Evolutionary conservation across 1,139 yeast species (phyloP).

Genomic region (Geotrichum cucujoidarum): DNA sequence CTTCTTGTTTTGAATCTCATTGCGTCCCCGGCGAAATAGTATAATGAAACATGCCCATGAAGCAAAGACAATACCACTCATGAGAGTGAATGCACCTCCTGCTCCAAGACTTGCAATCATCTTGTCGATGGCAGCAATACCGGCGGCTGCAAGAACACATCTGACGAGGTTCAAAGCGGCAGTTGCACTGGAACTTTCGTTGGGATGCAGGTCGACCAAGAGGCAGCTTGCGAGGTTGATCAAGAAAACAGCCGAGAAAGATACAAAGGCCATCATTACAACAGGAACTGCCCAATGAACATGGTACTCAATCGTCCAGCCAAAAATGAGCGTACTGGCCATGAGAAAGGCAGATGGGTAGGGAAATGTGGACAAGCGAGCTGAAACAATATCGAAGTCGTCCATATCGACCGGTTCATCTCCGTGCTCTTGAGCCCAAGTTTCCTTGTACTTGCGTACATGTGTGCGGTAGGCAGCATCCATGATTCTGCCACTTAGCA

Average conservation of each 20-base stretch:
- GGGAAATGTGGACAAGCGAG: conserved; percentile 41
- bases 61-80: conserved; percentile 40
- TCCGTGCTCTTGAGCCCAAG: conserved; percentile 16
- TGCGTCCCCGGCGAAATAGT: not conserved
- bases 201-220: conserved; percentile 57
- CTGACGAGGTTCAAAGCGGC: conserved; percentile 57
- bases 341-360: conserved; percentile 35
- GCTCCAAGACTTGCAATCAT: conserved; percentile 51
- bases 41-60: conserved; percentile 7
- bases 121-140: conserved; percentile 54
- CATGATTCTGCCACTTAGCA: conserved; percentile 35
- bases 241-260: conserved; percentile 47
- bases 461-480: conserved; percentile 30
- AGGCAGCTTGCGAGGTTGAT: conserved; percentile 51
- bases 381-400: conserved; percentile 45
- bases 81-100: conserved; percentile 62
- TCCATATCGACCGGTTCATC: conserved; percentile 23
- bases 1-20: not conserved
- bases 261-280: conserved; percentile 45
- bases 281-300: conserved; percentile 53
- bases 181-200: conserved; percentile 55
- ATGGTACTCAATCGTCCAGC: conserved; percentile 59
- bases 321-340: conserved; percentile 49
- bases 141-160: conserved; percentile 56
- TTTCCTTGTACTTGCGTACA: conserved; percentile 49